phyloP scores from a whole-genome alignment of 2,329 filamentous ascomycete species.

The Phoma sp. region DNA sequence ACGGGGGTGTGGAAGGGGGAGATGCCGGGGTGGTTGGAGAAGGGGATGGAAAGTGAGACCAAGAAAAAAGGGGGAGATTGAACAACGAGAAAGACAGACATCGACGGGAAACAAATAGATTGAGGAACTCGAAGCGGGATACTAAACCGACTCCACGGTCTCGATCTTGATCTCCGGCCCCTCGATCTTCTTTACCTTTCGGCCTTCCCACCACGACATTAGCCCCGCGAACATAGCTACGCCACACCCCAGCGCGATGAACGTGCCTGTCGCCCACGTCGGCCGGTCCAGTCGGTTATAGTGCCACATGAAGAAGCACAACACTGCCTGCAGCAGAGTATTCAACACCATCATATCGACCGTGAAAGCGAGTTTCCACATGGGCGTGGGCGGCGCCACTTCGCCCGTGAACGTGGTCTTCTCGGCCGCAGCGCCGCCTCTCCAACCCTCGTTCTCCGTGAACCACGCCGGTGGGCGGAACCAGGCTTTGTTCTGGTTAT shows the following conservation, averaged over 20 bases:
- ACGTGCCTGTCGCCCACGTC: conserved; percentile 70
- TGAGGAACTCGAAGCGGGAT: too few relatives aligned
- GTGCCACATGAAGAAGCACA: conserved; percentile 84
- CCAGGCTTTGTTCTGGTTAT: conserved; percentile 76
- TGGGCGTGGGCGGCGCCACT: conserved; percentile 68
- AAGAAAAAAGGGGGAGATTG: too few relatives aligned
- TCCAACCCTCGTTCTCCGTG: conserved; percentile 48
- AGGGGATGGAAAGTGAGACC: neutral
- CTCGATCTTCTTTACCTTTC: conserved; percentile 44
- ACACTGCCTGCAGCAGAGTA: conserved; percentile 74
- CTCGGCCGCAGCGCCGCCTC: conserved; percentile 33
- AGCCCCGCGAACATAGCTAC: conserved; percentile 71
- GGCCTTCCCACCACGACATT: conserved; percentile 73
- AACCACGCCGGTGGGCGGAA: conserved; percentile 73
- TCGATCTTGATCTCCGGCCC: conserved; percentile 22
- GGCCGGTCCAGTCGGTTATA: conserved; percentile 74
- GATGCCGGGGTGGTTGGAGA: neutral
- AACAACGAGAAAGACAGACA: too few relatives aligned
- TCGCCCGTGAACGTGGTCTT: conserved; percentile 67
- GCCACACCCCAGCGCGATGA: conserved; percentile 75
- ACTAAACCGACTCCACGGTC: neutral
- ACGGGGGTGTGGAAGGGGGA: neutral
- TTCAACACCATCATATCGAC: conserved; percentile 80
- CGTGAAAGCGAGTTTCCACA: conserved; percentile 80
- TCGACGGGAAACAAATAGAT: too few relatives aligned